phyloP scores from a whole-genome alignment of 257 asterid genomes.

The Knoxia roxburghii region DNA sequence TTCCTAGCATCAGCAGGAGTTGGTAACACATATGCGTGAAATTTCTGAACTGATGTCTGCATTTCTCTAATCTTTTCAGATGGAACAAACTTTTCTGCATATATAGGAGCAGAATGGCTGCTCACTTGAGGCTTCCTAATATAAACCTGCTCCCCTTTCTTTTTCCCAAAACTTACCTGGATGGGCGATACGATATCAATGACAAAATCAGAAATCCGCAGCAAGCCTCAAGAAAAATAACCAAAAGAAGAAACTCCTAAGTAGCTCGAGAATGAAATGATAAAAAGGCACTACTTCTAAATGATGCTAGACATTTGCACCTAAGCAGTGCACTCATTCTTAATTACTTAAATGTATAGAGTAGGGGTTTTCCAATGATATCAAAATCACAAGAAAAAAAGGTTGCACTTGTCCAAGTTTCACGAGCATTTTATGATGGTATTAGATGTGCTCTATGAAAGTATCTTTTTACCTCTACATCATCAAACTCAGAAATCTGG shows the following conservation, averaged over 20 bases:
- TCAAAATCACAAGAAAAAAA: not conserved
- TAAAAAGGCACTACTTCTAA: not conserved
- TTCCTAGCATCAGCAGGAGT: conserved; percentile 84
- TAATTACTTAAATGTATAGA: not conserved
- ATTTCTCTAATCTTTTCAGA: conserved; percentile 56
- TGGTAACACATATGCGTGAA: conserved; percentile 72
- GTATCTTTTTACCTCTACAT: conserved; percentile 32
- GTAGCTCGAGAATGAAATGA: not conserved
- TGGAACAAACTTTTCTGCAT: conserved; percentile 67
- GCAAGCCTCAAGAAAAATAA: not conserved
- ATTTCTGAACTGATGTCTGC: conserved; percentile 41
- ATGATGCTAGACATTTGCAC: not conserved
- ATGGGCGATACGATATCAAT: not conserved
- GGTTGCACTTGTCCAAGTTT: not conserved
- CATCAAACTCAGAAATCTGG: conserved; percentile 47
- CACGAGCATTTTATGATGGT: not conserved
- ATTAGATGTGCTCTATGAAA: not conserved
- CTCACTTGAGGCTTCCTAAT: conserved; percentile 41
- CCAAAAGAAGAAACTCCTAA: not conserved
- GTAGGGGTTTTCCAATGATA: not conserved
- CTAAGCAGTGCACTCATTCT: not conserved
- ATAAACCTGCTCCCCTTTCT: conserved; percentile 46
- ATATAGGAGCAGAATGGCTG: conserved; percentile 91
- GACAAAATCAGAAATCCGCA: not conserved
- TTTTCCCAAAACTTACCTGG: conserved; percentile 40